Conservation (phyloP, 139 green algal species). For the Coccomyxa sp. region DNA sequence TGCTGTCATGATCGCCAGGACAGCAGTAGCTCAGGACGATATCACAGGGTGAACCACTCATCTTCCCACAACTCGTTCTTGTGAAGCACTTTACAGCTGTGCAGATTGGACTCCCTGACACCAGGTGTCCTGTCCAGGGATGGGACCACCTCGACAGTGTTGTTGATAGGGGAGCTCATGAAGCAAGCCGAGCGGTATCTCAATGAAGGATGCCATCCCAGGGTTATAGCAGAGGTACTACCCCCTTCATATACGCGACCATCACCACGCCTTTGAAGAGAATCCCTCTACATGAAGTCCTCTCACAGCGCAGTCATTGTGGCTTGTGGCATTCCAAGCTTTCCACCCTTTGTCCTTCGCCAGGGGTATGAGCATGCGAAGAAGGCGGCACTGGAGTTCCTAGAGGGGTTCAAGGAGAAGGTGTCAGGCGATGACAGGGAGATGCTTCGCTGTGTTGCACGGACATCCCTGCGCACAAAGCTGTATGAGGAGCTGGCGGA, state of each 20-base stretch:
- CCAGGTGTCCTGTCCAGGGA: slow-evolving; percentile 55
- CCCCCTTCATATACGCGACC: too few relatives aligned
- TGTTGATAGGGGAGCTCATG: slow-evolving; percentile 98
- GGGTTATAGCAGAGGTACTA: slow-evolving; percentile 86
- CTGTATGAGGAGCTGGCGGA: slow-evolving; percentile 74
- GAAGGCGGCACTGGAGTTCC: slow-evolving; percentile 78
- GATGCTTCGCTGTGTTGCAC: slow-evolving; percentile 82
- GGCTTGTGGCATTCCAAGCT: neutral
- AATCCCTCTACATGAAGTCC: neutral
- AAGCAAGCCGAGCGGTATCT: slow-evolving; percentile 95
- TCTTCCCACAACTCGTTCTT: too few relatives aligned
- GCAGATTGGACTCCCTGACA: too few relatives aligned
- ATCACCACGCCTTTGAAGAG: too few relatives aligned
- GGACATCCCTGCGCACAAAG: slow-evolving; percentile 93
- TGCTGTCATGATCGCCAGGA: slow-evolving; percentile 97
- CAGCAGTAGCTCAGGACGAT: slow-evolving; percentile 96
- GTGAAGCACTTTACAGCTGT: too few relatives aligned
- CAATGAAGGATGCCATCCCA: slow-evolving; percentile 90
- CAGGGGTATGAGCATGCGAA: slow-evolving; percentile 90
- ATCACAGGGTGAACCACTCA: slow-evolving; percentile 65
- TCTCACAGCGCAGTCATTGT: neutral
- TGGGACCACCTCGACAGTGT: slow-evolving; percentile 92
- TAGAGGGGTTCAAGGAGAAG: slow-evolving; percentile 84
- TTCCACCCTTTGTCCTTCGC: neutral
- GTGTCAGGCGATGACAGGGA: slow-evolving; percentile 58